These are phyloP conservation scores for Claviceps africana DNA, from an alignment of 2,329 filamentous ascomycete genomes.

Conservation along the genomic window DNA sequence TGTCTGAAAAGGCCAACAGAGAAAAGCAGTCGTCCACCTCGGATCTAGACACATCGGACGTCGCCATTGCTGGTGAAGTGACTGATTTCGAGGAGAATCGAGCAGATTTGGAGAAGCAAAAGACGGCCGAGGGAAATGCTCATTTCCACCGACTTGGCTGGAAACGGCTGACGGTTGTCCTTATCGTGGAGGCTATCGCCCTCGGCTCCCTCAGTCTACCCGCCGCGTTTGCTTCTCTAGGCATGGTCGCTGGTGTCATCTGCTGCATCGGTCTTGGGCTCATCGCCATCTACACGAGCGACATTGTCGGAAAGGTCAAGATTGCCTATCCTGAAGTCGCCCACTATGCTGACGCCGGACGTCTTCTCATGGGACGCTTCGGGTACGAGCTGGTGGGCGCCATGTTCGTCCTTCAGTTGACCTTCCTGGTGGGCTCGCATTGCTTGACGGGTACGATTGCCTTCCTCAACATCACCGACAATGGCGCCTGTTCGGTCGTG, in stretches of 20 bases:
- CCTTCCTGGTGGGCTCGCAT: conserved; percentile 61
- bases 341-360: conserved; percentile 54
- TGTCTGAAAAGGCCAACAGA: not conserved
- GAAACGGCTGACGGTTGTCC: conserved; percentile 40
- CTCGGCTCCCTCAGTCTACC: conserved; percentile 39
- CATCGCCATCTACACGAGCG: conserved; percentile 33
- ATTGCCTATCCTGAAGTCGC: conserved; percentile 41
- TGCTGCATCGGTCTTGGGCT: conserved; percentile 28
- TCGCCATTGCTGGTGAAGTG: conserved; percentile 16
- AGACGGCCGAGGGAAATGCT: conserved; percentile 28
- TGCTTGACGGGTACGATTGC: conserved; percentile 56
- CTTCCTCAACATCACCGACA: conserved; percentile 48
- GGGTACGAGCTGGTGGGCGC: conserved; percentile 49
- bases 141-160: conserved; percentile 41
- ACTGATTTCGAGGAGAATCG: conserved; percentile 25
- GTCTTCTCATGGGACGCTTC: conserved; percentile 43
- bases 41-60: conserved; percentile 10
- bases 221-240: conserved; percentile 36
- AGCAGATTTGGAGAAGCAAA: conserved; percentile 32
- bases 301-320: conserved; percentile 34
- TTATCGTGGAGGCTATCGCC: conserved; percentile 44
- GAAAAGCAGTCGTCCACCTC: conserved; percentile 5
- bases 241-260: conserved; percentile 37
- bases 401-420: conserved; percentile 48
- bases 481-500: conserved; percentile 33